These are phyloP conservation scores for Tolypocladium ovalisporum DNA, from an alignment of 2,329 filamentous ascomycete genomes.

Conservation along the genomic window DNA sequence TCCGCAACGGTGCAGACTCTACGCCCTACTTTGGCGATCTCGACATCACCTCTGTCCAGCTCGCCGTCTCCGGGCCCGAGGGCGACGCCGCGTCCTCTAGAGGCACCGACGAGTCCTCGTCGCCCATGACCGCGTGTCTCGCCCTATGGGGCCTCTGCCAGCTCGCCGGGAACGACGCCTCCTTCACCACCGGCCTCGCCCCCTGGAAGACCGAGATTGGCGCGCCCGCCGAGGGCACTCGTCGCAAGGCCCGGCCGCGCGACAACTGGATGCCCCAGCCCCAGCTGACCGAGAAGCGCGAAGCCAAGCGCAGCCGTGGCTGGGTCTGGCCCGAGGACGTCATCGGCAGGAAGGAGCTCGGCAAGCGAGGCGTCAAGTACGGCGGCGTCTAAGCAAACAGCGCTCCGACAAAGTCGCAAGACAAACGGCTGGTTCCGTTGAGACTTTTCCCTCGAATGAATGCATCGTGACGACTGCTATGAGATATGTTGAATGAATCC, in stretches of 20 bases:
- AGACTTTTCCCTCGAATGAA: background rate
- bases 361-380: conserved; percentile 53
- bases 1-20: conserved; percentile 63
- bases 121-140: conserved; percentile 56
- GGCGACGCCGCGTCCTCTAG: conserved; percentile 8
- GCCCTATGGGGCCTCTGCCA: conserved; percentile 72
- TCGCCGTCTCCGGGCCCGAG: conserved; percentile 30
- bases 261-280: conserved; percentile 68
- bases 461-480: background rate
- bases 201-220: conserved; percentile 63
- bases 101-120: conserved; percentile 18
- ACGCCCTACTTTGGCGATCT: conserved; percentile 82
- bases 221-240: conserved; percentile 60
- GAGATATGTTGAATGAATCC: background rate
- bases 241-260: conserved; percentile 57
- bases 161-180: conserved; percentile 49
- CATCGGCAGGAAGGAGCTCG: conserved; percentile 60
- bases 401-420: background rate
- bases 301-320: conserved; percentile 61
- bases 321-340: conserved; percentile 70
- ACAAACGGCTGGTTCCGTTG: background rate
- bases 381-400: conserved; percentile 15
- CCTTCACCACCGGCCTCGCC: conserved; percentile 36
- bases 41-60: conserved; percentile 56
- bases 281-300: conserved; percentile 63